Base-by-base conservation (phyloP, 495 filamentous ascomycete genomes). In the Hypoxylon fuscum region DNA sequence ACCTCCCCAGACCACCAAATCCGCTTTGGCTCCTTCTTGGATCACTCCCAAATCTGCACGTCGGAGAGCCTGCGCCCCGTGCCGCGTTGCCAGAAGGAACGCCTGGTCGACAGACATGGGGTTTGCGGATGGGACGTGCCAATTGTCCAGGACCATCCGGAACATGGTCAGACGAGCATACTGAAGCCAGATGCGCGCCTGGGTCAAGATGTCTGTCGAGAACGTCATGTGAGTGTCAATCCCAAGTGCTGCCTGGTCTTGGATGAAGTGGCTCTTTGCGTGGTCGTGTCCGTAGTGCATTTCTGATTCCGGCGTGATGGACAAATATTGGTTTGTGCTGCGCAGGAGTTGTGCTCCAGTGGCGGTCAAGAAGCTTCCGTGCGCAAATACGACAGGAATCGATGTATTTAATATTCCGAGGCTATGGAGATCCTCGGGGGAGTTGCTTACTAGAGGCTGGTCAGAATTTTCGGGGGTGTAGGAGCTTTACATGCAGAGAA, bases 1-100 rank as follows among this genome's bases (percentile, higher is more conserved):
- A 12, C 78, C 79, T 49, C 80, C 69, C 69, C 80, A 83, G n/a
- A 83, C 71, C n/a, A 80, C 75, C 15, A 84, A 42, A 44, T 84
- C 81, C 1, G 81, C 81, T 52, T 78, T 77, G 1, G 77, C 76
- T 5, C 81, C 81, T 0, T 70, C 72, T 5, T 55, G 66, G n/a
- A 84, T 70, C 10, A 74, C 72, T 46, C 81, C 81, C 0, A 84
- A 43, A 63, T 84, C 81, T 2, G 71, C 64, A 1, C 78, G 66
- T 10, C 74, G 56, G 14, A 83, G 64, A 3, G 81, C 79, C 15
- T 74, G 70, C 4, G 63, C 81, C 37, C 81, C 81, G 18, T 77
- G 64, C 0, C 79, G 69, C 11, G 81, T 84, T 4, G 76, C 78
- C 14, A 84, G 66, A 11, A 81, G 55, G 68, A 84, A 83, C 1